Base-by-base conservation (phyloP, 2,329 filamentous ascomycete species). In the Scleromitrula shiraiana region DNA sequence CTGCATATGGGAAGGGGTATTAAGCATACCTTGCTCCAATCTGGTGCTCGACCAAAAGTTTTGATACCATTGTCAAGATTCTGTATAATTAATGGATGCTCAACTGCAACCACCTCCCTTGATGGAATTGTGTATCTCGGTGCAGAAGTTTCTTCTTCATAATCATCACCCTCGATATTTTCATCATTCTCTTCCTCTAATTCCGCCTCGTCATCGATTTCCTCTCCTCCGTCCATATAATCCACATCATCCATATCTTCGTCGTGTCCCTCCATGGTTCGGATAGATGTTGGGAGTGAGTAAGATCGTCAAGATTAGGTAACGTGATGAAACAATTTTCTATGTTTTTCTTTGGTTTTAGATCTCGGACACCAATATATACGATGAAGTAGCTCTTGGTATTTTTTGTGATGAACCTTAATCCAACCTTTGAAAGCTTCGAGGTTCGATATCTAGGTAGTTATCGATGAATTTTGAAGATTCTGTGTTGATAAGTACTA, bases 31-130 rank as follows among this genome's bases (percentile, higher is more conserved):
- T 61, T 54, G 29, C 55, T 48, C 33, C 60, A 63, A 6, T 59
- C 56, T 8, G 47, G 50, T 33, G 53, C 57, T 7, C 39, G 54
- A 35, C 81, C 78, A 38, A 85, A 71, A 32, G 81, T 83, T 37
- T 73, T 69, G 55, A 85, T 70, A 50, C 73, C 82, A 60, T 76
- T 80, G 59, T 83, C 76, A 49, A 83, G 62, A 63, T 84, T 79
- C 60, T 74, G 75, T 58, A 85, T 67, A 46, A 84, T 73, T 61
- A 77, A 80, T 44, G 82, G 82, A 65, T 85, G 82, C 60, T 86
- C 82, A 39, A 86, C 71, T 52, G 73, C 74, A 46, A 82, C 71
- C 40, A 85, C 68, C 43, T 71, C 68, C 52, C 71, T 68, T 30
- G 65, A 56, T 2, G 77, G 76, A 32, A 84, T 68, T 7, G 60